Base-by-base conservation (phyloP, 2,329 filamentous ascomycete species). In the Ophiognomonia clavigignenti-juglandacearum region DNA sequence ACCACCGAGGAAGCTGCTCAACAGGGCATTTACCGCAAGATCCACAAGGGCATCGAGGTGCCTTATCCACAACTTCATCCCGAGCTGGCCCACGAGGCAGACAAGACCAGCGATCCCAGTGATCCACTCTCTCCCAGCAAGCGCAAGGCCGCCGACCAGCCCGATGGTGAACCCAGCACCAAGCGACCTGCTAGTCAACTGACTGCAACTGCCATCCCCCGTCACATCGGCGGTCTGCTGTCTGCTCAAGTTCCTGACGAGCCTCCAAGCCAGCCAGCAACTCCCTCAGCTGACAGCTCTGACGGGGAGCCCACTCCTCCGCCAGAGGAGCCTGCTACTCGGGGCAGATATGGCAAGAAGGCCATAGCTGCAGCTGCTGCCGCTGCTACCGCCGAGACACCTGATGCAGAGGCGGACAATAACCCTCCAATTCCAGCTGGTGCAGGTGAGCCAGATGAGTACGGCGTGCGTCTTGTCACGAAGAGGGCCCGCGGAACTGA, bases 141-240 rank as follows among this genome's bases (percentile, higher is more conserved):
- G 63, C 72, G 77, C 20, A 77, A 71, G 56, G 70, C 75, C 6
- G 71, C 69, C 13, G 72, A 70, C 23, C 71, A 74, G 50, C 67
- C 66, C 1, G 75, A 78, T 18, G 70, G 68, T 19, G 71, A 75
- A 52, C 71, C 72, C 1, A 68, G 69, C 2, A 64, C 71, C 23
- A 80, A 80, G 64, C 71, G 71, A 48, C 54, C 61, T 16, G 55
- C 58, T n/a, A 54, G 45, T 6, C 46, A 54, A 23, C 56, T 63
- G n/a, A 45, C 53, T 4, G 52, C 57, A 4, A 59, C 60, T 22
- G 58, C 61, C 20, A 59, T 64, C 23, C 65, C 66, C 4, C 67
- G 68, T 11, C 70, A 72, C 39, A 67, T 68, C 39, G 66, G 66
- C 38, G 68, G 63, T 19, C 58, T 67, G n/a, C 58, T 67, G 32